These are phyloP conservation scores for Hydrangea macrophylla DNA, from an alignment of 148 eudicot genomes.

Conservation along the genomic window DNA sequence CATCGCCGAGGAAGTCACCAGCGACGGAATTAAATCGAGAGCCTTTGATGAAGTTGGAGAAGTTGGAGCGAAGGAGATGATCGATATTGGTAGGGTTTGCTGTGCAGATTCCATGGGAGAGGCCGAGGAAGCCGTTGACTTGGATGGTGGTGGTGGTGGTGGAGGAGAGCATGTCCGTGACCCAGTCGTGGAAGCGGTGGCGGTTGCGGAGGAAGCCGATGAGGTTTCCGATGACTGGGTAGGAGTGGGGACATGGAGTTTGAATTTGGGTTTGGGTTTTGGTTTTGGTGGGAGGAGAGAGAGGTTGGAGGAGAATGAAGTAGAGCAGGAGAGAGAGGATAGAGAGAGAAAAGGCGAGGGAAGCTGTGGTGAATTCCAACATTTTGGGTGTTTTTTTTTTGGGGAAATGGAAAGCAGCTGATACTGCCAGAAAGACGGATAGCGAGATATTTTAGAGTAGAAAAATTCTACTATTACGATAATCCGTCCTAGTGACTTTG, in stretches of 20 bases:
- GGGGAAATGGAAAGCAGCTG: background rate
- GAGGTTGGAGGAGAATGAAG: background rate
- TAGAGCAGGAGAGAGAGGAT: background rate
- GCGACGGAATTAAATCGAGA: constrained; percentile 20
- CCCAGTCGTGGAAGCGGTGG: constrained; percentile 59
- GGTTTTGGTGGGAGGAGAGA: background rate
- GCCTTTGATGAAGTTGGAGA: constrained; percentile 54
- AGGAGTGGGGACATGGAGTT: constrained; percentile 25
- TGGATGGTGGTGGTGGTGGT: constrained; percentile 35
- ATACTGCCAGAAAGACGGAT: background rate
- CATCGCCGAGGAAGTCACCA: constrained; percentile 43
- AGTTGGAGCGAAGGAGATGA: constrained; percentile 46
- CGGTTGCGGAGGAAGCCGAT: constrained; percentile 38
- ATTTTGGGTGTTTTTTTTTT: background rate
- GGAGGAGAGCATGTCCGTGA: constrained; percentile 30
- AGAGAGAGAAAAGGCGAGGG: background rate
- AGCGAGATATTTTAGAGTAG: background rate
- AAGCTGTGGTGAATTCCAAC: background rate
- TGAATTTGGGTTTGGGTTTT: background rate
- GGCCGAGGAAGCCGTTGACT: constrained; percentile 38
- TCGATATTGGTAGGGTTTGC: constrained; percentile 49
- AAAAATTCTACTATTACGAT: no score
- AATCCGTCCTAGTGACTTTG: no score
- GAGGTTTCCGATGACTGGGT: constrained; percentile 42
- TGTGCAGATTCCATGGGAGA: constrained; percentile 41